Base-by-base conservation (phyloP, 2,329 filamentous ascomycete genomes). In the Aspergillus luchuensis region DNA sequence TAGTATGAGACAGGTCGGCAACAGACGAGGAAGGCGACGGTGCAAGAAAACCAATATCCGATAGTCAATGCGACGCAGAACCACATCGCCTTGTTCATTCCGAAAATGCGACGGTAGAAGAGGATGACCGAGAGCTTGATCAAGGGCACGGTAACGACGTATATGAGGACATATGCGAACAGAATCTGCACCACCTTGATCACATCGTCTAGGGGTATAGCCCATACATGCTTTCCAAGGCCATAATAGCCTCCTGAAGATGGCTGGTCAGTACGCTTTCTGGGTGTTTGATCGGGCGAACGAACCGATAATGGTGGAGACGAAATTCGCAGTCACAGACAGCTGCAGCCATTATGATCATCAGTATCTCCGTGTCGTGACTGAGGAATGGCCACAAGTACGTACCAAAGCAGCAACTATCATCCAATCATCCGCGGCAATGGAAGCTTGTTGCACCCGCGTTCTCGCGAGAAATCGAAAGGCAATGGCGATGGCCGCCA, bases 91-190 rank as follows among this genome's bases (percentile, higher is more conserved):
- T 49, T 56, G 19, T 59, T 62, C 28, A 67, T 49, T 5, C 62
- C 56, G 30, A 67, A 68, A 36, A 68, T 63, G 8, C 66, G 66
- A 19, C 56, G 66, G 41, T 67, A 67, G 21, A 68, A 52, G 25
- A 66, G 54, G 3, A 67, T 51, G 8, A 67, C 57, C n/a, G 66
- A 68, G 1, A 67, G 23, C 51, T 66, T 66, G 51, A 65, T 56
- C 43, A 66, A 47, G 1, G 66, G 62, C 2, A 66, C 54, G 2
- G 63, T 59, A 2, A 45, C 50, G 4, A 51, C 52, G 21, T 67
- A 66, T 38, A 62, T 25, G n/a, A 67, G 11, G 17, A 63, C 57
- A 17, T 67, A 65, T 8, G 60, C 60, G 17, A 66, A 66, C 10
- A 64, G 47, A 4, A 62, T 54, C 57, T 62, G 25, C 13, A 30